These are phyloP conservation scores for Tetrahymena elliotti DNA, from an alignment of 73 alveolate genomes.

Conservation along the genomic window DNA sequence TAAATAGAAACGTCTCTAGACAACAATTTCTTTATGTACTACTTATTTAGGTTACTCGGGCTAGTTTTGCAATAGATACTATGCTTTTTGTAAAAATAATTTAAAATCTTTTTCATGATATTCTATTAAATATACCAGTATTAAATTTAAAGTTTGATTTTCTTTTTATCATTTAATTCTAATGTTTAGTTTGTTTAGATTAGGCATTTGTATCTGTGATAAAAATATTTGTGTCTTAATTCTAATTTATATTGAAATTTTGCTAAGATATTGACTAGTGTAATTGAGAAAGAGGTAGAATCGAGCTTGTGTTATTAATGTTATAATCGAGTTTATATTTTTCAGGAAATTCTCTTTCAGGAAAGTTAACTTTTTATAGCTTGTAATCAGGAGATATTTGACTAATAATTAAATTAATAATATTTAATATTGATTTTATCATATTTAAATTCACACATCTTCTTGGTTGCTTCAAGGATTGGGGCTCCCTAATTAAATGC, in stretches of 20 bases:
- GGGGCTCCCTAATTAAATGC: conserved; percentile 34
- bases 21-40: not conserved
- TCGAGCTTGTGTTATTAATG: not conserved
- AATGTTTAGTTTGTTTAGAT: not conserved
- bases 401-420: not conserved
- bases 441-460: not conserved
- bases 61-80: not conserved
- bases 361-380: not conserved
- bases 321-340: not conserved
- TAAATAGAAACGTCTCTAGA: not conserved
- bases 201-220: not conserved
- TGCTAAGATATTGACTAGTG: not conserved
- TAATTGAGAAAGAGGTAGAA: not conserved
- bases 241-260: not conserved
- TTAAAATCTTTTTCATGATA: not conserved
- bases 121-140: not conserved
- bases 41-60: not conserved
- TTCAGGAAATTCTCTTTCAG: not conserved
- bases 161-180: not conserved
- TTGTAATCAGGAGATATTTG: not conserved
- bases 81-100: not conserved
- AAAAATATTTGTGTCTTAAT: not conserved
- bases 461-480: not conserved
- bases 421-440: not conserved
- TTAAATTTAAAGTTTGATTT: not conserved